These are phyloP conservation scores for Cryptococcus deneoformans DNA, from an alignment of 1,284 basidiomycete species.

Conservation along the genomic window DNA sequence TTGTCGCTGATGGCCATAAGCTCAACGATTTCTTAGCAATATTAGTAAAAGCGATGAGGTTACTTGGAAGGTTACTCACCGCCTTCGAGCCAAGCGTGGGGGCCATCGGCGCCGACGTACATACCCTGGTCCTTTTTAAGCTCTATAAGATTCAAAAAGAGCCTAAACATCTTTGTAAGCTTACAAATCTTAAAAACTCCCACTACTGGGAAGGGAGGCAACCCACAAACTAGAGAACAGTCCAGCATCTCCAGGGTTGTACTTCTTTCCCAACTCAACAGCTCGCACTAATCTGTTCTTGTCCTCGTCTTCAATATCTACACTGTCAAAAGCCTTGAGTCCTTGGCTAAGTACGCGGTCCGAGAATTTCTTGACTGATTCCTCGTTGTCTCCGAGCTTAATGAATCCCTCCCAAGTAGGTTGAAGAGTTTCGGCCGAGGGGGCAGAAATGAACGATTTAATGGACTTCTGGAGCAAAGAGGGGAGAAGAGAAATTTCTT, in stretches of 20 bases:
- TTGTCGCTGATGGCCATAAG: constrained; percentile 50
- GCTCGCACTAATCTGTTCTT: constrained; percentile 25
- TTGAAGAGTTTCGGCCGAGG: constrained; percentile 1
- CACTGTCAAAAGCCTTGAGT: constrained; percentile 10
- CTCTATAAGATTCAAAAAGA: constrained; percentile 41
- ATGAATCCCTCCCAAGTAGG: constrained; percentile 15
- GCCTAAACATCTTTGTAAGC: constrained; percentile 9
- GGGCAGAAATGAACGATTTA: constrained; percentile 5
- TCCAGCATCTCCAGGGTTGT: constrained; percentile 30
- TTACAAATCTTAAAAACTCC: background rate
- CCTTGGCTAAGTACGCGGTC: constrained; percentile 25
- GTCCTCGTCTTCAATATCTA: constrained; percentile 15
- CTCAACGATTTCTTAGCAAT: constrained; percentile 44
- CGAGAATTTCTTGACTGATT: constrained; percentile 17
- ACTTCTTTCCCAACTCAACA: constrained; percentile 22
- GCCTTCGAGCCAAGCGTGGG: constrained; percentile 37
- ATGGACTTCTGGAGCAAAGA: constrained; percentile 3
- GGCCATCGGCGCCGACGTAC: constrained; percentile 40
- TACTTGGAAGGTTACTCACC: constrained; percentile 11
- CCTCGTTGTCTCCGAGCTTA: constrained; percentile 16
- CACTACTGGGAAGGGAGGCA: background rate
- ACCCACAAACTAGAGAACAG: constrained; percentile 33
- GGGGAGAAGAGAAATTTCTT: constrained; percentile 17
- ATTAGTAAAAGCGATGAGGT: background rate
- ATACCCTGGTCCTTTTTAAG: constrained; percentile 36